Evolutionary conservation across 2,329 filamentous ascomycete species (phyloP).

Genomic region (Botryosphaeria dothidea): DNA sequence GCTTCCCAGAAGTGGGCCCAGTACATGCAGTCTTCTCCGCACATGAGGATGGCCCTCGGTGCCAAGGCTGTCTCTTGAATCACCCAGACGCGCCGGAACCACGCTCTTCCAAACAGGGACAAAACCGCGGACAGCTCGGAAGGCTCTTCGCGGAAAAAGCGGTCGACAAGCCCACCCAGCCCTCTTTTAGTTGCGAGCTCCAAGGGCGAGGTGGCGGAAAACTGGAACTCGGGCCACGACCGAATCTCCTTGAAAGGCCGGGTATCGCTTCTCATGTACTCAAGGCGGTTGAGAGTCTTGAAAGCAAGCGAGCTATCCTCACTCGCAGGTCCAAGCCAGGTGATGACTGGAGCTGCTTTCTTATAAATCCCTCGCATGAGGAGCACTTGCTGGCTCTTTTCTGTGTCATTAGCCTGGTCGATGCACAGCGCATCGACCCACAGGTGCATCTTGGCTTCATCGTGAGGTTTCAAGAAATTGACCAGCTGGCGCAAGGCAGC

Average conservation of each 20-base stretch:
- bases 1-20: not conserved
- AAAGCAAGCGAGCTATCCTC: conserved; percentile 18
- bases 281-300: too few relatives aligned
- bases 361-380: conserved; percentile 17
- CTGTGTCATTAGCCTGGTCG: conserved; percentile 17
- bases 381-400: conserved; percentile 19
- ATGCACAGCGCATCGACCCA: conserved; percentile 23
- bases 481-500: conserved; percentile 5
- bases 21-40: not conserved
- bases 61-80: conserved; percentile 21
- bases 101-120: not conserved
- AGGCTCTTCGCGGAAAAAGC: too few relatives aligned
- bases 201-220: too few relatives aligned
- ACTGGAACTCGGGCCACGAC: not conserved
- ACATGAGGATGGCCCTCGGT: not conserved
- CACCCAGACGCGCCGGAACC: conserved; percentile 23
- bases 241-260: not conserved
- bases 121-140: not conserved
- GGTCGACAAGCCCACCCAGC: too few relatives aligned
- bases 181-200: too few relatives aligned
- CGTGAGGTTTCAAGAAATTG: not conserved
- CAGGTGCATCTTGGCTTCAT: not conserved
- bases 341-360: not conserved
- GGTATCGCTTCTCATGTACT: too few relatives aligned
- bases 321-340: conserved; percentile 23